Percentiles rank a stretch among this genome's conserved stretches.
These are phyloP conservation scores for Backusella mclennaniae DNA, from an alignment of 192 early-diverging fungal species.

Conservation along the genomic window DNA sequence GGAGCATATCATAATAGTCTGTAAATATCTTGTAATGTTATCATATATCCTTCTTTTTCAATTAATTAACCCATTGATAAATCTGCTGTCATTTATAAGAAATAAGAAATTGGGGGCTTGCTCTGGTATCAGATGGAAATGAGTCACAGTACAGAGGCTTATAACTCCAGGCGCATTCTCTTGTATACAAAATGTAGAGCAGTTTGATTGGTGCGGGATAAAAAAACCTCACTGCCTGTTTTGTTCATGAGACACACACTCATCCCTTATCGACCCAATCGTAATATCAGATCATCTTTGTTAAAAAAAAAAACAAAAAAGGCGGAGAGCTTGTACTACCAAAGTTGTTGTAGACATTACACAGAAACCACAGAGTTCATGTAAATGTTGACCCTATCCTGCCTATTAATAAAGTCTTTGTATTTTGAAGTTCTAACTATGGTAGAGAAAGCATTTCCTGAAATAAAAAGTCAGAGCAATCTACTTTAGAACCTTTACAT, in stretches of 20 bases:
- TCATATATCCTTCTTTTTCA: not conserved
- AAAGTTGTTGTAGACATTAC: not conserved
- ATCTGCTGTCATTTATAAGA: not conserved
- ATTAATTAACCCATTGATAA: not conserved
- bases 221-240: not conserved
- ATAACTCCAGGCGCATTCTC: not conserved
- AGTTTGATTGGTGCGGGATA: not conserved
- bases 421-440: not conserved
- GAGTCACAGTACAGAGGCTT: conserved; percentile 1
- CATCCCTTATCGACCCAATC: conserved; percentile 12
- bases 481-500: not conserved
- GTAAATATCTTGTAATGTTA: not conserved
- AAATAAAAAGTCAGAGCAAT: not conserved
- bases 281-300: not conserved
- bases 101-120: not conserved
- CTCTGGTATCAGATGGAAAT: not conserved
- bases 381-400: conserved; percentile 3
- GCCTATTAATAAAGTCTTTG: not conserved
- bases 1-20: not conserved
- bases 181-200: not conserved
- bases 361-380: not conserved
- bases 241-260: conserved; percentile 7
- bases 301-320: not conserved
- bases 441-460: not conserved
- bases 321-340: not conserved